These are phyloP conservation scores for Penicillium sp. DNA, from an alignment of 2,329 filamentous ascomycete species.

Conservation along the genomic window DNA sequence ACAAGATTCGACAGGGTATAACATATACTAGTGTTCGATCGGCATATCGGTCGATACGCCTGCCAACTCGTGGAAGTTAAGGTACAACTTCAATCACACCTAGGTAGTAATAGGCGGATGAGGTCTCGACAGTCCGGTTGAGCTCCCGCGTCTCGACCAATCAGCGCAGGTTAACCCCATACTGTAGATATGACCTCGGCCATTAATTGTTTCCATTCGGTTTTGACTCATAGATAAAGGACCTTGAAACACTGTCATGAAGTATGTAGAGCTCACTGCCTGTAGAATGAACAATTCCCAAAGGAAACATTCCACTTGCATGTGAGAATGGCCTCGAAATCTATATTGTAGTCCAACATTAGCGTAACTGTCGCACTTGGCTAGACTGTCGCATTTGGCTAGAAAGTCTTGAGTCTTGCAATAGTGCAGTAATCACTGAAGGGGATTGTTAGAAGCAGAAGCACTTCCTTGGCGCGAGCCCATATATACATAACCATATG, in stretches of 20 bases:
- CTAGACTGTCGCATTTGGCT: fast-evolving
- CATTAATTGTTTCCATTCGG: neutral
- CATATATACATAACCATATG: too few species aligned
- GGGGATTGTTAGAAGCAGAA: fast-evolving
- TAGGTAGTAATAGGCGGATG: neutral
- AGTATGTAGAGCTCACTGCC: neutral
- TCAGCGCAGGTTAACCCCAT: neutral
- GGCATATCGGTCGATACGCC: fast-evolving
- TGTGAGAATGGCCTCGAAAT: neutral
- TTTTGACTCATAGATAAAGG: neutral
- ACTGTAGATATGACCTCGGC: neutral
- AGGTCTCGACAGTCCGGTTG: neutral
- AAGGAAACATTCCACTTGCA: neutral
- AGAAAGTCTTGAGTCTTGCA: neutral
- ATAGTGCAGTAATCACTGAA: neutral
- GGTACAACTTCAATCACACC: neutral
- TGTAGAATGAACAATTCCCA: neutral
- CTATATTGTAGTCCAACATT: neutral
- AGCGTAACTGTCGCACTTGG: fast-evolving
- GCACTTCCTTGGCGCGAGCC: too few species aligned
- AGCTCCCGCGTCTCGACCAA: neutral
- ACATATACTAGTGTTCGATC: neutral
- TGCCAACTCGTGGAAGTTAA: fast-evolving
- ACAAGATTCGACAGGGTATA: too few species aligned
- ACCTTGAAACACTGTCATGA: too few species aligned